These are phyloP conservation scores for Hanseniaspora guilliermondii DNA, from an alignment of 805 yeast species.

Conservation along the genomic window DNA sequence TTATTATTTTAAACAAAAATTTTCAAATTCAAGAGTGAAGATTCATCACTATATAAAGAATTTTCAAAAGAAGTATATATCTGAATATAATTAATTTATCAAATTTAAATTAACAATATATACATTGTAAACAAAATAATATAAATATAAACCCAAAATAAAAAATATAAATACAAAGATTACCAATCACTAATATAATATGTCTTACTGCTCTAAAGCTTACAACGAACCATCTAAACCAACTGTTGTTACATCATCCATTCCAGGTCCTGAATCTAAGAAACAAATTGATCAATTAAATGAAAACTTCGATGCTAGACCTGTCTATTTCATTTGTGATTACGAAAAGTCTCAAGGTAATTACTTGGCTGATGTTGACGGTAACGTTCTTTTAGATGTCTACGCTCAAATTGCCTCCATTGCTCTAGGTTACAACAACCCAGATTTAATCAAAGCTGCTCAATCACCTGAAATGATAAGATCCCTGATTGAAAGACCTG, in stretches of 20 bases:
- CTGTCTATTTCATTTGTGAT: constrained; percentile 52
- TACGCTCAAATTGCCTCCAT: constrained; percentile 65
- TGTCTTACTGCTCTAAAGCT: constrained; percentile 40
- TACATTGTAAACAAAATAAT: too few relatives aligned
- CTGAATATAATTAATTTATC: too few relatives aligned
- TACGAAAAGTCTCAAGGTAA: constrained; percentile 53
- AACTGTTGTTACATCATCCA: constrained; percentile 37
- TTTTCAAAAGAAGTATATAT: too few relatives aligned
- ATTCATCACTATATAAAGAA: too few relatives aligned
- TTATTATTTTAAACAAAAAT: too few relatives aligned
- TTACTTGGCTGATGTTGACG: constrained; percentile 55
- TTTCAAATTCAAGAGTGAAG: too few relatives aligned
- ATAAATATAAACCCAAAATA: background rate
- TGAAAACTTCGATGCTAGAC: constrained; percentile 46
- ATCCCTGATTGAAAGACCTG: constrained; percentile 58
- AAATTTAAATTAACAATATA: too few relatives aligned
- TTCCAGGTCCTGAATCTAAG: constrained; percentile 69
- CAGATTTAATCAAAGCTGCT: constrained; percentile 47
- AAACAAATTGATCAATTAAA: constrained; percentile 42
- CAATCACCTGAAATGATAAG: constrained; percentile 48
- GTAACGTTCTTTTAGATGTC: constrained; percentile 47
- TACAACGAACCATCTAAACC: constrained; percentile 74
- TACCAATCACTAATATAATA: too few relatives aligned
- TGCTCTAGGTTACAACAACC: constrained; percentile 61
- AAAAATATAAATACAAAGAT: constrained; percentile 15